Conservation (phyloP, 2,329 filamentous ascomycete species). For the Nakataea oryzae region DNA sequence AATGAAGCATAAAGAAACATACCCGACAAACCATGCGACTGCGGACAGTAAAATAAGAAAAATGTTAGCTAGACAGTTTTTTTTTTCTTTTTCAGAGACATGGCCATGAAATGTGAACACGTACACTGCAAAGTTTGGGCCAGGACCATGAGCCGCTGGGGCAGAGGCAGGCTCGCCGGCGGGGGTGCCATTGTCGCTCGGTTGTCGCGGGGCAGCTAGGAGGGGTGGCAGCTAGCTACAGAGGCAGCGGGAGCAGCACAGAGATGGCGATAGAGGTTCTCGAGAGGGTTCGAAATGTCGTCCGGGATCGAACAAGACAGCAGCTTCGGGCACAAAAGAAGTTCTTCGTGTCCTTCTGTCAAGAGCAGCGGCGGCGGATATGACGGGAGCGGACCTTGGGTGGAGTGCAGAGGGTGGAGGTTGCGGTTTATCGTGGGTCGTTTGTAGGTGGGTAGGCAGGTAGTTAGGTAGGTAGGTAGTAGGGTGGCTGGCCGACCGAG, state of each 20-base stretch:
- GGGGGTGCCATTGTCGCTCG: conserved; percentile 36
- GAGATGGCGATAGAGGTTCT: background rate
- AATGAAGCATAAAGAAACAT: conserved; percentile 30
- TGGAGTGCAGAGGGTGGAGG: background rate
- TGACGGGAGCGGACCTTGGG: background rate
- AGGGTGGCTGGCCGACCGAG: too few relatives aligned
- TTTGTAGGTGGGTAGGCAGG: background rate
- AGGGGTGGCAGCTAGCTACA: background rate
- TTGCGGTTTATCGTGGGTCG: background rate
- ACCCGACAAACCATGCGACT: conserved; percentile 78
- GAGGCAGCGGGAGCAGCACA: background rate
- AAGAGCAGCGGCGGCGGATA: background rate
- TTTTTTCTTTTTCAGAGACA: background rate
- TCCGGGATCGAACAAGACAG: background rate
- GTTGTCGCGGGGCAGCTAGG: background rate
- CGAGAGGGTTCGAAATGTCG: background rate
- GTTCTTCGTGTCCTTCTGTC: background rate
- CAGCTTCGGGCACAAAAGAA: background rate
- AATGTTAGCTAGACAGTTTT: conserved; percentile 1
- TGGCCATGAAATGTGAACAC: conserved; percentile 20
- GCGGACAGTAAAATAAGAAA: conserved; percentile 13
- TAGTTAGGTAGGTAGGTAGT: too few relatives aligned
- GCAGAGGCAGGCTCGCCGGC: conserved; percentile 55
- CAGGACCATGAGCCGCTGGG: conserved; percentile 64
- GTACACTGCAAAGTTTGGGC: conserved; percentile 89